A percentile compares a stretch with the other conserved stretches of the same genome.
Evolutionary conservation across 129 eudicot species (phyloP).

Genomic region (Apium graveolens): DNA sequence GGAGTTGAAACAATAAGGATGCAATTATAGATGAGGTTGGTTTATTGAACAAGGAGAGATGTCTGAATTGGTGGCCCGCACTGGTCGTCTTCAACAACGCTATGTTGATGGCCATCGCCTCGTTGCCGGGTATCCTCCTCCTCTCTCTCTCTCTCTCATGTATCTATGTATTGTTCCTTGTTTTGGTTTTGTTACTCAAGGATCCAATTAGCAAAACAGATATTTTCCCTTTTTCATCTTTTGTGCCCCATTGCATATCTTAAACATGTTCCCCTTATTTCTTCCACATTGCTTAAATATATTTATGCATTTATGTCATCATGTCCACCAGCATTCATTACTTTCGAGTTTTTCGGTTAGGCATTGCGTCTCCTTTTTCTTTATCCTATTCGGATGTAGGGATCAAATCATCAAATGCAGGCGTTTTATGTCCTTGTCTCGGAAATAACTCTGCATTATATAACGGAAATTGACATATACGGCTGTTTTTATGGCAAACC

Average conservation of each 20-base stretch:
- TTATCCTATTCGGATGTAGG: neutral
- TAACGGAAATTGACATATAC: too few species aligned
- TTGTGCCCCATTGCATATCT: neutral
- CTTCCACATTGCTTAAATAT: neutral
- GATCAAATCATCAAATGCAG: neutral
- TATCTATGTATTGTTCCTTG: neutral
- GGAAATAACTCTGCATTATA: too few species aligned
- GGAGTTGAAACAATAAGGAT: too few species aligned
- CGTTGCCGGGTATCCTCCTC: slow-evolving; percentile 30
- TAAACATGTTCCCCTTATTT: too few species aligned
- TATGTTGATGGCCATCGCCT: slow-evolving; percentile 39
- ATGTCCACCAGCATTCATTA: too few species aligned
- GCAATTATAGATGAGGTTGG: neutral
- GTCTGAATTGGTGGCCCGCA: slow-evolving; percentile 40
- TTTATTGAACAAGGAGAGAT: neutral
- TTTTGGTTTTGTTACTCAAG: neutral
- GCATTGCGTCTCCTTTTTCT: too few species aligned
- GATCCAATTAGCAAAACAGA: neutral
- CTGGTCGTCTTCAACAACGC: slow-evolving; percentile 41
- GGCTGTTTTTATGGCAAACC: too few species aligned
- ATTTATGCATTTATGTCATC: too few species aligned
- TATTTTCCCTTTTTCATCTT: too few species aligned
- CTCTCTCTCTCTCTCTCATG: neutral
- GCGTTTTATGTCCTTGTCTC: too few species aligned
- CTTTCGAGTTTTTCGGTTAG: too few species aligned